phyloP scores from a whole-genome alignment of 371 early-diverging fungal genomes.

The Mortierella sp. region DNA sequence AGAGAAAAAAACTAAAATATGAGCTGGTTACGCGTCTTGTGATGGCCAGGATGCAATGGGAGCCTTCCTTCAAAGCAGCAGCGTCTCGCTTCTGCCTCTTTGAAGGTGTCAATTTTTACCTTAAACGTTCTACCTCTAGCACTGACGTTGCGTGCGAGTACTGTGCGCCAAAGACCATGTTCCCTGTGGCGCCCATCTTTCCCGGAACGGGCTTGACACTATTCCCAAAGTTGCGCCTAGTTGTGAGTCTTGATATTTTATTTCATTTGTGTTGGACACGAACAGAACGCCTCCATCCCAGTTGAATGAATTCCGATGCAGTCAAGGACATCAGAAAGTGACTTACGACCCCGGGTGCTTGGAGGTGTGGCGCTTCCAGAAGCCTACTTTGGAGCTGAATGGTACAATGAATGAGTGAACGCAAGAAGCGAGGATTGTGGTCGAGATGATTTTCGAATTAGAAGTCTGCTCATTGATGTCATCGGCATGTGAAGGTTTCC shows the following conservation, averaged over 20 bases:
- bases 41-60: too few species aligned
- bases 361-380: conserved; percentile 54
- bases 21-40: too few species aligned
- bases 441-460: too few species aligned
- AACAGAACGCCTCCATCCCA: too few species aligned
- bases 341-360: conserved; percentile 53
- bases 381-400: conserved; percentile 33
- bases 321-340: too few species aligned
- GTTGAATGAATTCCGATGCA: too few species aligned
- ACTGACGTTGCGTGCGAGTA: conserved; percentile 53
- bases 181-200: conserved; percentile 49
- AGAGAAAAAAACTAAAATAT: background rate
- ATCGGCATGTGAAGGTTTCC: too few species aligned
- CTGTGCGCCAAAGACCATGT: conserved; percentile 55
- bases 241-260: conserved; percentile 7
- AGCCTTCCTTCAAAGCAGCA: too few species aligned
- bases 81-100: too few species aligned
- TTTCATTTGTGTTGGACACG: background rate
- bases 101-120: conserved; percentile 22
- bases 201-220: conserved; percentile 53
- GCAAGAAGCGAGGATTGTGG: background rate
- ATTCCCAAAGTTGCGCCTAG: conserved; percentile 4
- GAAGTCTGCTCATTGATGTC: too few species aligned
- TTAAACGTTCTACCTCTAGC: conserved; percentile 48
- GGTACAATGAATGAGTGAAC: background rate